Evolutionary conservation across 306 rosid species (phyloP).

Genomic region (Erythrophleum fordii): DNA sequence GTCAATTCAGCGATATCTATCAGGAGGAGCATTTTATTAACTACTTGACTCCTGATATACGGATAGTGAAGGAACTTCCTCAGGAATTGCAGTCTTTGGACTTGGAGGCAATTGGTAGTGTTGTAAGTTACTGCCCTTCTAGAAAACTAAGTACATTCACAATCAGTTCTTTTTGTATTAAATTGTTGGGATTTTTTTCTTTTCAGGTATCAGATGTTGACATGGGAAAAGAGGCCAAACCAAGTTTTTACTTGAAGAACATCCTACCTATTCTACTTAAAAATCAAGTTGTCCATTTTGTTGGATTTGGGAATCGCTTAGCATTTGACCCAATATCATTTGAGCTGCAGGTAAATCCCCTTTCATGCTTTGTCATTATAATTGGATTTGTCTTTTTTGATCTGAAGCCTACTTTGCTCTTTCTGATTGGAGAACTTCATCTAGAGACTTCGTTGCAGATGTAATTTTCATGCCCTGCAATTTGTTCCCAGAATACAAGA

Average conservation of each 20-base stretch:
- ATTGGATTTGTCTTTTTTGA: constrained; percentile 24
- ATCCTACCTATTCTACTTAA: constrained; percentile 80
- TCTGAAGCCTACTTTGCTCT: constrained; percentile 49
- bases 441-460: constrained; percentile 99
- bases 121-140: constrained; percentile 59
- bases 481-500: constrained; percentile 95
- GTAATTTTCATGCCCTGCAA: constrained; percentile 93
- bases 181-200: constrained; percentile 38
- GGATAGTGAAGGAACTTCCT: constrained; percentile 91
- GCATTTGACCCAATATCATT: constrained; percentile 93
- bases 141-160: constrained; percentile 13
- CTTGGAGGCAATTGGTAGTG: constrained; percentile 86
- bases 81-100: constrained; percentile 77
- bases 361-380: constrained; percentile 33
- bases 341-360: constrained; percentile 79
- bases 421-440: constrained; percentile 91
- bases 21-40: constrained; percentile 88
- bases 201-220: constrained; percentile 87
- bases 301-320: constrained; percentile 97
- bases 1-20: constrained; percentile 93
- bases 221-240: constrained; percentile 90
- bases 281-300: constrained; percentile 79
- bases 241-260: constrained; percentile 84
- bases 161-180: constrained; percentile 33
- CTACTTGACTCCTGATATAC: constrained; percentile 89